Evolutionary conservation across 345 rosid species (phyloP), one percentile per base, ranked within the genome.

Genomic region (Bruguiera gymnorhiza): DNA sequence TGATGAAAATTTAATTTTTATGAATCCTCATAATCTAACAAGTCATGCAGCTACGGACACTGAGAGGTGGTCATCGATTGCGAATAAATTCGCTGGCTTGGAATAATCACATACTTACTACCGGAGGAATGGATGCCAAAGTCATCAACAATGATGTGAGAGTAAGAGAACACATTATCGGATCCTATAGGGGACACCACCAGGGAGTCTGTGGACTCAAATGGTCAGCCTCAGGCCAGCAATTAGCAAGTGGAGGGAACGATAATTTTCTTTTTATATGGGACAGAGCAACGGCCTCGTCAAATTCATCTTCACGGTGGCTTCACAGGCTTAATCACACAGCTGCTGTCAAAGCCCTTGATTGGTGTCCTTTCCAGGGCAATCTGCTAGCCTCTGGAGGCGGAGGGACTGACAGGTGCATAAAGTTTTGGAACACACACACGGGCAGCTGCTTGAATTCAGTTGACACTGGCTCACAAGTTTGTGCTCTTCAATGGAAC

Each of bases 331-430:
- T 86, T 18, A 81, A 82, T 4, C 89, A 86, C 71, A 81, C 79
- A 18, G 73, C 89, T n/a, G 87, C 87, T 2, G 87, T 86, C 16
- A 86, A 83, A 69, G 89, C 89, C 34, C 84, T 86, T 34, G 86
- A 87, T 26, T 86, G 87, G 89, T 83, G 89, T 67, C 89, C 89
- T 23, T 85, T 85, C 72, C 87, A 85, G 74, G 65, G 81, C 34
- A 83, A 85, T 62, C 61, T 85, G 70, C 76, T 86, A 18, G 87
- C 84, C n/a, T 50, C 89, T 2, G 89, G 89, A 18, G 87, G 87
- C 6, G 89, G 89, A 6, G 87, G 75, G 0, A 81, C 81, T n/a
- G 89, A 86, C 63, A 65, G 79, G n/a, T 63, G 76, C 37, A 80
- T 85, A 1, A 85, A 76, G 73, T 85, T 85, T 30, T 82, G 88